Evolutionary conservation across 2,329 filamentous ascomycete genomes (phyloP), one percentile per base, ranked within the genome.

Genomic region (Aspergillus sojae): DNA sequence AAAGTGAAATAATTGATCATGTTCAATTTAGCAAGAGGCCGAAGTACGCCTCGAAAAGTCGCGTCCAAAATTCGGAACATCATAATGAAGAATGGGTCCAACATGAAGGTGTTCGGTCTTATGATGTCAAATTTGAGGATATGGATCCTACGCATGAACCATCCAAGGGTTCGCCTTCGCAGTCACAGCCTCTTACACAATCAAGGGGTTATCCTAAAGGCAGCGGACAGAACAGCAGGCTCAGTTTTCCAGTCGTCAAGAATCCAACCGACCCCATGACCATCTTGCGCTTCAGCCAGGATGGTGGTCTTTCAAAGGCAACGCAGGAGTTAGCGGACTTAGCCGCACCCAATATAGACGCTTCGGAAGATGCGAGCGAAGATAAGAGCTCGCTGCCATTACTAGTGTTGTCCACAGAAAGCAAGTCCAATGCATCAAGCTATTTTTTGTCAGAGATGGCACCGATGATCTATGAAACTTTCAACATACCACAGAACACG

Each of bases 231-330:
- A 75, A 78, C 67, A 71, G 82, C 65, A 83, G 81, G 26, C 80
- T 93, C 30, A 84, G 83, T 32, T 96, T 93, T 71, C 85, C 90
- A 1, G 86, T 93, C 14, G 91, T 94, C 26, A 96, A 96, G 77
- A 88, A 94, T 68, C 85, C 89, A 1, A 84, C 88, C 68, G 87
- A 92, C 69, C 84, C 86, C 5, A 83, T 82, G 63, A 91, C 89
- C 0, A 81, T 84, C 32, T 69, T 88, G 53, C 86, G 89, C 52
- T 80, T 92, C 34, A 93, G 90, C 71, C 91, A 94, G 74, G 82
- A 83, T 54, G 86, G 83, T 60, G 79, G 76, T 19, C 85, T 85
- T 41, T 86, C 87, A 45, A 83, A 83, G 60, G 84, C 81, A 55
- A 67, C 65, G 4, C 65, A 64, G 5, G 69, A 75, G 43, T 54